These are phyloP conservation scores for Mycena epipterygia DNA, from an alignment of 768 basidiomycete species.

Conservation along the genomic window DNA sequence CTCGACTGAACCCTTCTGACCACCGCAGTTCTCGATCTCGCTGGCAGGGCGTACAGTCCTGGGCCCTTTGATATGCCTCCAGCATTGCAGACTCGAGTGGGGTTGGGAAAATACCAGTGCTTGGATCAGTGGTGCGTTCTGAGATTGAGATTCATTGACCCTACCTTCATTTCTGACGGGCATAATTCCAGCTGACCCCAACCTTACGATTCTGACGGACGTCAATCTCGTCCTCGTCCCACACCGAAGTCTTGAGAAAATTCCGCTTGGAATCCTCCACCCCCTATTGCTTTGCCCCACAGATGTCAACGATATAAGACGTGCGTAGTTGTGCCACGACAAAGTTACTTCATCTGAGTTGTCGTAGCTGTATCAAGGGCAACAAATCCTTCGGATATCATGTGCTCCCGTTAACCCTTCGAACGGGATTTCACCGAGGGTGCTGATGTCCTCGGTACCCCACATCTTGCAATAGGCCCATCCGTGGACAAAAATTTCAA, in stretches of 20 bases:
- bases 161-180: neutral
- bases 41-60: neutral
- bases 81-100: constrained; percentile 8
- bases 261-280: neutral
- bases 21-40: neutral
- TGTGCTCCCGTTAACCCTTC: constrained; percentile 9
- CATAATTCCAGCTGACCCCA: neutral
- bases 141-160: neutral
- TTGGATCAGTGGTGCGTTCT: constrained; percentile 18
- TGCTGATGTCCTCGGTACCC: neutral
- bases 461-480: neutral
- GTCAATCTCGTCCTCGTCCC: constrained; percentile 8
- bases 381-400: constrained; percentile 4
- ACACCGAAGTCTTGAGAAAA: neutral
- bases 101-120: neutral
- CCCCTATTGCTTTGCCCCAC: neutral
- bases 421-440: neutral
- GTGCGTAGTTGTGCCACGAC: neutral
- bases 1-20: neutral
- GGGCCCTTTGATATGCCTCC: neutral
- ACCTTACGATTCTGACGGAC: neutral
- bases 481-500: neutral
- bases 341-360: neutral
- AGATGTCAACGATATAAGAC: neutral
- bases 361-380: neutral